Percentiles rank a stretch among this genome's conserved stretches.
Conservation (phyloP, 805 yeast species). For the Ogataea neopini region DNA sequence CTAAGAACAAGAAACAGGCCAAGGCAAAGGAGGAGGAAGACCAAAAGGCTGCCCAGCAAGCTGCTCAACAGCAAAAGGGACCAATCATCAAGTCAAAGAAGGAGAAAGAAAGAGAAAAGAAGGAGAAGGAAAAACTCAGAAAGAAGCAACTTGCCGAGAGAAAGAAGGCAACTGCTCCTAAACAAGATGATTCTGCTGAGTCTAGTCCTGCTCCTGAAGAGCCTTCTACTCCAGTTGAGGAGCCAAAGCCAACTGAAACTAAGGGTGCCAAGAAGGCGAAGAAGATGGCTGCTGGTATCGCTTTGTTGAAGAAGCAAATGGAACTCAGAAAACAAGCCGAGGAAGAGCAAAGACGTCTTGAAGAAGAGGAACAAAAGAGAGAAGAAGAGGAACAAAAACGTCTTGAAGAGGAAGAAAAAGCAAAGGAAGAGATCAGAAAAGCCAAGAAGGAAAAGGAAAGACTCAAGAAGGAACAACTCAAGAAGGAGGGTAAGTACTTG, state of each 20-base stretch:
- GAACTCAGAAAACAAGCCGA: conserved; percentile 86
- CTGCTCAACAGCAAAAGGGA: conserved; percentile 37
- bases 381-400: conserved; percentile 52
- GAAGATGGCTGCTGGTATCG: conserved; percentile 87
- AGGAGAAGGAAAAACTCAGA: conserved; percentile 90
- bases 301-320: conserved; percentile 86
- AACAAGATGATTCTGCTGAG: conserved; percentile 14
- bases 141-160: conserved; percentile 88
- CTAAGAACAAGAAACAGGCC: conserved; percentile 75
- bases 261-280: conserved; percentile 45
- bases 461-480: conserved; percentile 83
- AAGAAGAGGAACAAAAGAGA: conserved; percentile 62
- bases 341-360: conserved; percentile 72
- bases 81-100: conserved; percentile 67
- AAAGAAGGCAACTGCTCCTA: conserved; percentile 60
- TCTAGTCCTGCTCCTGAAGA: conserved; percentile 19
- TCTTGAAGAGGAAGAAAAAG: conserved; percentile 63
- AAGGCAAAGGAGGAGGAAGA: conserved; percentile 64
- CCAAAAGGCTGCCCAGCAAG: conserved; percentile 34
- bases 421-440: conserved; percentile 56
- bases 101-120: conserved; percentile 93
- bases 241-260: conserved; percentile 38
- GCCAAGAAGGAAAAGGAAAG: conserved; percentile 86
- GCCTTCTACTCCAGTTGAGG: conserved; percentile 44
- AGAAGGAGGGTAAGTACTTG: conserved; percentile 92